Evolutionary conservation across 2,329 filamentous ascomycete species (phyloP).

Genomic region (Cladosporium sp.): DNA sequence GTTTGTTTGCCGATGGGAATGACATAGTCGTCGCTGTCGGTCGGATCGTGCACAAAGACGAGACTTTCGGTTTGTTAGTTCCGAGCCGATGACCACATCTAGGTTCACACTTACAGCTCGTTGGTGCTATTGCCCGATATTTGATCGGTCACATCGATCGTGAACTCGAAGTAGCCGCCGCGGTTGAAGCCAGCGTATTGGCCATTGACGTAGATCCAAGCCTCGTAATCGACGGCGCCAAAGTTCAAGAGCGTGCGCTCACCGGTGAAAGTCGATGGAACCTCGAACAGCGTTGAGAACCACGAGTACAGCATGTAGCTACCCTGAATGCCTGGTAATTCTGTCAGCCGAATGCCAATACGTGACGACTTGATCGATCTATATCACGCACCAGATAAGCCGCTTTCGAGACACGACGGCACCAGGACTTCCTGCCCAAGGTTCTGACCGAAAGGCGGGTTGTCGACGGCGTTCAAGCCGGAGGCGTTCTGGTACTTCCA

Average conservation of each 20-base stretch:
- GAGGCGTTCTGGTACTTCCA: slow-evolving; percentile 47
- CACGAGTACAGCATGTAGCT: slow-evolving; percentile 24
- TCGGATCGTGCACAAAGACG: slow-evolving; percentile 60
- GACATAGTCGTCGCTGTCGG: slow-evolving; percentile 48
- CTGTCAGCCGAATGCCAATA: slow-evolving; percentile 19
- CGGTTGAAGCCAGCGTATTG: slow-evolving; percentile 46
- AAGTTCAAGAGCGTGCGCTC: slow-evolving; percentile 48
- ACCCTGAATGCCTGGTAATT: slow-evolving; percentile 19
- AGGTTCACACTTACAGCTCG: slow-evolving; percentile 50
- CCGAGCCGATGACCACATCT: slow-evolving; percentile 24
- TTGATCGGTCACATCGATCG: slow-evolving; percentile 55
- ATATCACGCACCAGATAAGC: slow-evolving; percentile 37
- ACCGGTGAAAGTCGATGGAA: slow-evolving; percentile 41
- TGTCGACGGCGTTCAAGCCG: slow-evolving; percentile 29
- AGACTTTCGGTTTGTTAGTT: slow-evolving; percentile 47
- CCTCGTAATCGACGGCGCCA: slow-evolving; percentile 56
- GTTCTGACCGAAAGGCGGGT: slow-evolving; percentile 39
- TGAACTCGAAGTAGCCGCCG: slow-evolving; percentile 53
- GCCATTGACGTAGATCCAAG: slow-evolving; percentile 49
- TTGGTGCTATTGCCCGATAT: slow-evolving; percentile 58
- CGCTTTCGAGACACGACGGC: slow-evolving; percentile 51
- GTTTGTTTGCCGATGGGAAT: slow-evolving; percentile 50
- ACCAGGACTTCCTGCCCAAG: slow-evolving; percentile 43
- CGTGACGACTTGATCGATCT: background rate
- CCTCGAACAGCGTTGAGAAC: slow-evolving; percentile 42